A percentile compares a stretch with the other conserved stretches of the same genome.
Evolutionary conservation across 1,284 basidiomycete species (phyloP).

Genomic region (Vanrija sp.): DNA sequence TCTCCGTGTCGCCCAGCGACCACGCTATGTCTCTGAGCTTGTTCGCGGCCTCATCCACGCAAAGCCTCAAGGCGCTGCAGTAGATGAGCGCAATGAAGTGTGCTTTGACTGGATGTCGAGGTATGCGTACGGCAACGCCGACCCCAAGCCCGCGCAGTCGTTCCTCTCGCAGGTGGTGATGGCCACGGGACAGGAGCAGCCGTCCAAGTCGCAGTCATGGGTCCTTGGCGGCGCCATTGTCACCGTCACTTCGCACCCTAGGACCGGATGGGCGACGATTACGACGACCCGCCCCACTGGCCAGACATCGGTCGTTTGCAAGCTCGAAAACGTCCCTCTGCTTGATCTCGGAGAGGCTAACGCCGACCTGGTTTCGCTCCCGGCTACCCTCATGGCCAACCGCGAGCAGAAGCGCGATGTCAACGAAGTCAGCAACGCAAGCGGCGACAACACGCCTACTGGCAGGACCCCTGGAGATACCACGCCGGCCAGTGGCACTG

Average conservation of each 20-base stretch:
- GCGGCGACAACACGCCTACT: background rate
- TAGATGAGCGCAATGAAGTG: constrained; percentile 91
- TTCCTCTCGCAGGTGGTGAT: constrained; percentile 65
- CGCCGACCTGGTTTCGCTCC: constrained; percentile 66
- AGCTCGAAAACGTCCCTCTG: constrained; percentile 83
- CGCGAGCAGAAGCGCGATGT: constrained; percentile 48
- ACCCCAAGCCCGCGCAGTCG: constrained; percentile 80
- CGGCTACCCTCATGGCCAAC: constrained; percentile 70
- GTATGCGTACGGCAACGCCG: constrained; percentile 90
- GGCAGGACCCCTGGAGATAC: background rate
- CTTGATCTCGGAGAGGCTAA: constrained; percentile 75
- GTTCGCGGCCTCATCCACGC: constrained; percentile 81
- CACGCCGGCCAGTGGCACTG: background rate
- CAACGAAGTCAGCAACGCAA: background rate
- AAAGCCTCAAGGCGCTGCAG: constrained; percentile 67
- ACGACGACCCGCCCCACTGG: constrained; percentile 84
- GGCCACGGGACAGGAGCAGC: constrained; percentile 27
- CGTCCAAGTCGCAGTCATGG: constrained; percentile 66
- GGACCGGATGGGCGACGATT: constrained; percentile 86
- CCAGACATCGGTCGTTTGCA: constrained; percentile 75
- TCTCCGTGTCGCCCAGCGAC: constrained; percentile 77
- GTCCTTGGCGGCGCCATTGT: constrained; percentile 80
- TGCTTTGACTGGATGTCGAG: constrained; percentile 97
- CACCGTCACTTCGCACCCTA: constrained; percentile 70
- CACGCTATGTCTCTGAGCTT: constrained; percentile 79